phyloP scores from a whole-genome alignment of 345 rosid genomes.

The Salix koriyanagi region DNA sequence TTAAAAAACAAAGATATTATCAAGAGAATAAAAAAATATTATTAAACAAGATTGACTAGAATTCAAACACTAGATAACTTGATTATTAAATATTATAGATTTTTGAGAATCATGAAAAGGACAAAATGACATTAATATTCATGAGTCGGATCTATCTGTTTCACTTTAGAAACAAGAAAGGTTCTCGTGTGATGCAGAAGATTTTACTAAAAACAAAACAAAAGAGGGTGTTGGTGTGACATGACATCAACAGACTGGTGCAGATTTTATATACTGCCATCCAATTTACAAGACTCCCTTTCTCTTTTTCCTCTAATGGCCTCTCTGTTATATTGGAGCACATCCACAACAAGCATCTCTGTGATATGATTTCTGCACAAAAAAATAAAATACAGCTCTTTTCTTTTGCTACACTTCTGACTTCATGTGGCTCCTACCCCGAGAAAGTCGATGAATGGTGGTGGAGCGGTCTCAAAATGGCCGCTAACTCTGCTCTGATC shows the following conservation, averaged over 20 bases:
- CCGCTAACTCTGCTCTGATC: constrained; percentile 4
- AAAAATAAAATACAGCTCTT: neutral
- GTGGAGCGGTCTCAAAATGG: constrained; percentile 31
- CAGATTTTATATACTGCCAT: constrained; percentile 6
- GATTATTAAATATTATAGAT: no score
- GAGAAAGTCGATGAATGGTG: constrained; percentile 66
- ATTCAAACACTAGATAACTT: no score
- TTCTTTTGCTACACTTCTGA: neutral
- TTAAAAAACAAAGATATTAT: no score
- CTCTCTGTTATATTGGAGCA: constrained; percentile 12
- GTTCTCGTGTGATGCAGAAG: constrained; percentile 1
- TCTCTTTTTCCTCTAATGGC: constrained; percentile 30
- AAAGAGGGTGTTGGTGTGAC: neutral
- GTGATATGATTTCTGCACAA: constrained; percentile 8
- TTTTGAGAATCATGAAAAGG: no score
- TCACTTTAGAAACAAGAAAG: neutral
- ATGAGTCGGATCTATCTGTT: neutral
- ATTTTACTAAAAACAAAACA: neutral
- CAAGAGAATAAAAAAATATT: no score
- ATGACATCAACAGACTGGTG: constrained; percentile 7
- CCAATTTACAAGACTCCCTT: neutral
- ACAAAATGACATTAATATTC: no score
- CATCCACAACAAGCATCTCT: constrained; percentile 20
- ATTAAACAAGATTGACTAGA: no score
- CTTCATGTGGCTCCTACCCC: constrained; percentile 71